Base-by-base conservation (phyloP, 192 early-diverging fungal genomes). In the Gonapodya prolifera region DNA sequence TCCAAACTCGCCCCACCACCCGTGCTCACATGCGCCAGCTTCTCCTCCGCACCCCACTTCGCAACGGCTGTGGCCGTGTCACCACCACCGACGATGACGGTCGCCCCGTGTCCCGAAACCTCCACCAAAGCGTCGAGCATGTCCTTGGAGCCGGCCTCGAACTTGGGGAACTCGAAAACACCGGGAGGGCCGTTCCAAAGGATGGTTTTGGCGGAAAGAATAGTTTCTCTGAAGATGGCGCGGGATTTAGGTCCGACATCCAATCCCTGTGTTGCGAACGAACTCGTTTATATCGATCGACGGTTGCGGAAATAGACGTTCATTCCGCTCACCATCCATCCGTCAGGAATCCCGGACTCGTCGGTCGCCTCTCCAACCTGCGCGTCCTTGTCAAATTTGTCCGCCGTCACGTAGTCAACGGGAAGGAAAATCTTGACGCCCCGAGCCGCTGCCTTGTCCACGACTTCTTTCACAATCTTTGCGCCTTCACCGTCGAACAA, bases 151-250 rank as follows among this genome's bases (percentile, higher is more conserved):
- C 97, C 96, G 0, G 78, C 80, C 28, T 92, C 91, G 81, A 99
- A 99, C 81, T 91, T 93, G n/a, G 88, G 93, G 83, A 93, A 97
- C 87, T 99, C 97, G 84, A 99, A 99, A 35, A 99, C 97, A 80
- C 97, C 97, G 80, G 94, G 90, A 69, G 95, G 96, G 34, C 96
- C 96, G 85, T 98, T 98, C 97, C 97, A 99, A 77, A 99, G 88
- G 70, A 99, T 94, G 36, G 95, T 99, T 89, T 96, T 96, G 80
- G 95, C 85, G 18, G 81, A 77, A 77, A 83, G 75, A 69, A 98
- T 92, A 33, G 86, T 89, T 34, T 88, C 80, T 34, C 81, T 74
- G 83, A 94, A 97, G 78, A 84, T 80, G 79, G 86, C 84, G 82
- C 92, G 91, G 34, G 95, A 92, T 81, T 94, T 87, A 32, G 89